Percentiles rank a stretch among this genome's conserved stretches.
phyloP scores from a whole-genome alignment of 2,329 filamentous ascomycete species.

The Pyrenochaeta sp. region DNA sequence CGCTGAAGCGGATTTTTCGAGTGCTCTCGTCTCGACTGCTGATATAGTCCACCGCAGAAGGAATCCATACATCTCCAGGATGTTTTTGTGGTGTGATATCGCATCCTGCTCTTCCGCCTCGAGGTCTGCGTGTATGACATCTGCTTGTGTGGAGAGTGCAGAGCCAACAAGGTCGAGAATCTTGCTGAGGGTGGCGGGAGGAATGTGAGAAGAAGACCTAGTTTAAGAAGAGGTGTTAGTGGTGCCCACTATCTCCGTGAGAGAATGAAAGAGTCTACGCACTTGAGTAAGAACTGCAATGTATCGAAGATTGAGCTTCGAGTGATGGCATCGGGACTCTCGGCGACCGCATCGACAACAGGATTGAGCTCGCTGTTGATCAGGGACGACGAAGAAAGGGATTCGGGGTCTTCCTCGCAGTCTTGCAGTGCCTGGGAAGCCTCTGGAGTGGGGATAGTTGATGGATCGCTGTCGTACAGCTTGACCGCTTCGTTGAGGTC shows the following conservation, averaged over 20 bases:
- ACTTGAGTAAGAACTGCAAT: slow-evolving; percentile 96
- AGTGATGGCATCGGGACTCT: slow-evolving; percentile 87
- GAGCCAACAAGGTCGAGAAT: slow-evolving; percentile 90
- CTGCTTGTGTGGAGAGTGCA: slow-evolving; percentile 83
- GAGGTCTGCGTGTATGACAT: slow-evolving; percentile 83
- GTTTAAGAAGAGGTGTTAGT: slow-evolving; percentile 70
- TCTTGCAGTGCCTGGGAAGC: slow-evolving; percentile 84
- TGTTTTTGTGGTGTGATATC: slow-evolving; percentile 83
- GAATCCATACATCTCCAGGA: slow-evolving; percentile 94
- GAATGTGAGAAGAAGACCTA: slow-evolving; percentile 83
- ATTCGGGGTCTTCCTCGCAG: slow-evolving; percentile 90
- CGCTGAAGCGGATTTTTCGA: slow-evolving; percentile 81
- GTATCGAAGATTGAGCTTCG: slow-evolving; percentile 86
- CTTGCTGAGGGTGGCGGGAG: slow-evolving; percentile 85
- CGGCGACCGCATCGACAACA: slow-evolving; percentile 90
- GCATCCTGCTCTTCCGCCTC: slow-evolving; percentile 86
- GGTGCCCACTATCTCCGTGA: no score
- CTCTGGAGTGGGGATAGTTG: slow-evolving; percentile 82
- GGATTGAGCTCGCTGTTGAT: slow-evolving; percentile 88
- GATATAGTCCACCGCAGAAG: slow-evolving; percentile 94
- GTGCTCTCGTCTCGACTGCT: slow-evolving; percentile 90
- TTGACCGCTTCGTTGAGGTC: slow-evolving; percentile 97
- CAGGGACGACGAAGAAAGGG: slow-evolving; percentile 73
- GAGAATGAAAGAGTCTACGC: no score
- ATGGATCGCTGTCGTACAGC: slow-evolving; percentile 93